Conservation (phyloP, 805 yeast genomes). For the Cyberlindnera nakhonratchasimensis region DNA sequence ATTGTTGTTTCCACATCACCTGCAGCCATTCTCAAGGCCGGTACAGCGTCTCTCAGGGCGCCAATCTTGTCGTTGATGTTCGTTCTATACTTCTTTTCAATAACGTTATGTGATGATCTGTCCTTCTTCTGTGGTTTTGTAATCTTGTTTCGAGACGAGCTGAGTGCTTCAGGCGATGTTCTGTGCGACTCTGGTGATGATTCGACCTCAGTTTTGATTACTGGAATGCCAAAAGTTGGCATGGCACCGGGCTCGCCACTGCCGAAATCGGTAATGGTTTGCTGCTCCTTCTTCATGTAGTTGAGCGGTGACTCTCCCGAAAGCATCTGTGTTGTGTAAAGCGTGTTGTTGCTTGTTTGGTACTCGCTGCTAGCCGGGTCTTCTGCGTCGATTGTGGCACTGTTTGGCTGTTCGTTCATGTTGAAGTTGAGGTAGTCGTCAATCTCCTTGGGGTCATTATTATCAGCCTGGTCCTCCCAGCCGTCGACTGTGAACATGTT, state of each 20-base stretch:
- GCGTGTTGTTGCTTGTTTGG: neutral
- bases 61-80: constrained; percentile 70
- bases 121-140: constrained; percentile 44
- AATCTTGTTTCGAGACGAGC: constrained; percentile 18
- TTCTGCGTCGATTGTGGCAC: neutral
- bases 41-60: constrained; percentile 73
- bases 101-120: constrained; percentile 70
- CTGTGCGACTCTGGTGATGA: constrained; percentile 9
- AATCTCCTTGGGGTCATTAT: constrained; percentile 1
- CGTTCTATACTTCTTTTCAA: constrained; percentile 77
- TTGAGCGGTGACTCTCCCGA: constrained; percentile 3
- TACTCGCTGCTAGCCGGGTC: too few relatives aligned
- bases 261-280: neutral
- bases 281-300: neutral
- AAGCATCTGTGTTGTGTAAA: constrained; percentile 1
- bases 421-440: constrained; percentile 2
- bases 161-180: constrained; percentile 5
- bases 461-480: constrained; percentile 10
- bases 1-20: constrained; percentile 40
- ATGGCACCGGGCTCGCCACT: neutral
- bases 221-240: neutral
- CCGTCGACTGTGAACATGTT: constrained; percentile 18
- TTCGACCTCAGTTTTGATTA: constrained; percentile 7
- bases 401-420: neutral
- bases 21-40: constrained; percentile 64